Evolutionary conservation across 2,329 filamentous ascomycete species (phyloP).

Genomic region (Apiospora malaysiana): DNA sequence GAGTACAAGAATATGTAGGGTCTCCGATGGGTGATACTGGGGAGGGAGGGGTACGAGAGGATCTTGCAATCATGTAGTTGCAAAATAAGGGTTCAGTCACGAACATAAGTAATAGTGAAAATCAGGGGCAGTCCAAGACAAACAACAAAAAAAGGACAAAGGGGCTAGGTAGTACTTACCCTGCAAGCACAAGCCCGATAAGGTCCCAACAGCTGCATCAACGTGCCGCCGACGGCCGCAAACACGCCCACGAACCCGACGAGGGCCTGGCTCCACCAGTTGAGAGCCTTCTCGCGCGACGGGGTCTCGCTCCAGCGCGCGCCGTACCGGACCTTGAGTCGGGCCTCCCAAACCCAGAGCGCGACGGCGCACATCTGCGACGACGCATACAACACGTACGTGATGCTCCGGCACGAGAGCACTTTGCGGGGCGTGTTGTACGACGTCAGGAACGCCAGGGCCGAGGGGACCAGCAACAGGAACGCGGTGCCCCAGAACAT

Average conservation of each 20-base stretch:
- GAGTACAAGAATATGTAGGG: too few relatives aligned
- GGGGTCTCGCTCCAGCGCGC: constrained; percentile 34
- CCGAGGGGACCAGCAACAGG: constrained; percentile 35
- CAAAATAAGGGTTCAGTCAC: not conserved
- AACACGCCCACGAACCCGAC: constrained; percentile 39
- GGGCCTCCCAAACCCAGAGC: constrained; percentile 37
- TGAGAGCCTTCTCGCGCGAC: constrained; percentile 35
- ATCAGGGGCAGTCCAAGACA: too few relatives aligned
- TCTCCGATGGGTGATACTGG: too few relatives aligned
- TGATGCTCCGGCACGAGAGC: constrained; percentile 41
- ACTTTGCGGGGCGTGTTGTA: constrained; percentile 41
- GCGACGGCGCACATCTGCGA: constrained; percentile 40
- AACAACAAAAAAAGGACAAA: not conserved
- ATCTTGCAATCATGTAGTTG: too few relatives aligned
- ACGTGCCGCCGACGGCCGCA: constrained; percentile 36
- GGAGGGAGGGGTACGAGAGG: too few relatives aligned
- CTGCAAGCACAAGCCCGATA: constrained; percentile 38
- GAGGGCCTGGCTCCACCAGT: constrained; percentile 39
- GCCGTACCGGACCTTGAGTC: constrained; percentile 35
- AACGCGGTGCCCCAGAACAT: constrained; percentile 31
- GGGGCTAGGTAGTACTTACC: constrained; percentile 26
- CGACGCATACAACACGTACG: constrained; percentile 41
- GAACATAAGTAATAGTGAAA: not conserved
- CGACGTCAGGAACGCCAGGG: constrained; percentile 41
- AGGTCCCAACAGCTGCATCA: constrained; percentile 37